phyloP scores from a whole-genome alignment of 2,329 filamentous ascomycete species.

The Fusarium sp. region DNA sequence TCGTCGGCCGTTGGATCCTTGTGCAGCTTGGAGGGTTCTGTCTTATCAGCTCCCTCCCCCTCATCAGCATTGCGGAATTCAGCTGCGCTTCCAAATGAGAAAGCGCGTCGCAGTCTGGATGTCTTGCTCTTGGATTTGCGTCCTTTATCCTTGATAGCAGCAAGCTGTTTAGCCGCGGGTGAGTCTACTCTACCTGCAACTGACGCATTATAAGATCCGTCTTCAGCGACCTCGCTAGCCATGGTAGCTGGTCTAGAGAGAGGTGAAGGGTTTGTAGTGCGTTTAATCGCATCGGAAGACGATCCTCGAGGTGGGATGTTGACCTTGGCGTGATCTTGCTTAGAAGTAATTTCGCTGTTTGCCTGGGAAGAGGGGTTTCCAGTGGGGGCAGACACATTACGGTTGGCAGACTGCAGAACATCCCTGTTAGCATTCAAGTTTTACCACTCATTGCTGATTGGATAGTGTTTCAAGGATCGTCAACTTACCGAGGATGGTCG shows the following conservation, averaged over 20 bases:
- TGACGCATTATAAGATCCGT: constrained; percentile 52
- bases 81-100: constrained; percentile 95
- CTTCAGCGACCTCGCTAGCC: constrained; percentile 62
- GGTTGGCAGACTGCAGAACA: constrained; percentile 67
- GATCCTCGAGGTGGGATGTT: constrained; percentile 71
- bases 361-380: constrained; percentile 62
- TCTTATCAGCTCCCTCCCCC: constrained; percentile 48
- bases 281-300: constrained; percentile 73
- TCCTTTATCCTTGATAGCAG: constrained; percentile 87
- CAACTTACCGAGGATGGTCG: constrained; percentile 73
- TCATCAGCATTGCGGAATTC: constrained; percentile 84
- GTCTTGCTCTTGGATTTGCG: constrained; percentile 84
- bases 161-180: constrained; percentile 84
- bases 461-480: constrained; percentile 48
- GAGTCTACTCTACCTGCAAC: constrained; percentile 61
- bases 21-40: constrained; percentile 66
- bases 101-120: constrained; percentile 85
- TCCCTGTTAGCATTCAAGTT: constrained; percentile 59
- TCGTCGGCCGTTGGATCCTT: constrained; percentile 72
- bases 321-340: constrained; percentile 66
- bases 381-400: constrained; percentile 64
- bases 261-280: constrained; percentile 74
- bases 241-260: constrained; percentile 77
- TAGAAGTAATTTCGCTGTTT: constrained; percentile 59
- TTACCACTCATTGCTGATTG: constrained; percentile 55